Evolutionary conservation across 306 rosid genomes (phyloP), one percentile per base, ranked within the genome.

Genomic region (Acacia confusa): DNA sequence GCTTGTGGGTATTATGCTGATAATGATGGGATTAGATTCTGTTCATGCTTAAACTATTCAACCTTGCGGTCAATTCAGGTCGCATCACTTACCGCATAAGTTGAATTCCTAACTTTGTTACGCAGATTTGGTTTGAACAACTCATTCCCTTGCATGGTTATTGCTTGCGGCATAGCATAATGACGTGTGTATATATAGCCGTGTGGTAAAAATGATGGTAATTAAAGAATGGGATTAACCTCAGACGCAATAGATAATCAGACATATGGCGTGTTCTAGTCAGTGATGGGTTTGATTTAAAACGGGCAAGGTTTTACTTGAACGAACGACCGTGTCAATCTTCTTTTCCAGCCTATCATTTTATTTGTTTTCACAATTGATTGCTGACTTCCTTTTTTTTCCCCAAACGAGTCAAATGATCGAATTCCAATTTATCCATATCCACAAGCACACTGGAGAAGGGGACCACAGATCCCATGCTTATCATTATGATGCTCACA

Each of bases 301-400:
- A 24, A 13, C 44, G 17, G 43, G 16, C 14, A 47, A 36, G 30
- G 32, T 72, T 61, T 64, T 6, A 47, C 15, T 45, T 32, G 52
- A 47, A 24, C 45, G 20, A 30, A 44, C 4, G 22, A 11, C n/a
- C 64, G 14, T 20, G 24, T 30, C 74, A n/a, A 34, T 57, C 30
- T 50, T 75, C 74, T 83, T 74, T 79, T 55, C 61, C 13, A 74
- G 48, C 78, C 50, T 47, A 47, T 47, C 16, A 16, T 47, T 9
- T 47, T 3, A 30, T 64, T 30, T 64, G 43, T 64, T 30, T 30
- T 3, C 43, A 2, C 9, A 60, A 25, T 1, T 60, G 12, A 60
- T 12, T 60, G 67, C 12, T 12, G 34, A 10, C 67, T 60, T 24
- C 9, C 36, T 0, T 2, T 14, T 32, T 13, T 28, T 14, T 7